Conservation (phyloP, 2,329 filamentous ascomycete genomes). For the Truncatella angustata region DNA sequence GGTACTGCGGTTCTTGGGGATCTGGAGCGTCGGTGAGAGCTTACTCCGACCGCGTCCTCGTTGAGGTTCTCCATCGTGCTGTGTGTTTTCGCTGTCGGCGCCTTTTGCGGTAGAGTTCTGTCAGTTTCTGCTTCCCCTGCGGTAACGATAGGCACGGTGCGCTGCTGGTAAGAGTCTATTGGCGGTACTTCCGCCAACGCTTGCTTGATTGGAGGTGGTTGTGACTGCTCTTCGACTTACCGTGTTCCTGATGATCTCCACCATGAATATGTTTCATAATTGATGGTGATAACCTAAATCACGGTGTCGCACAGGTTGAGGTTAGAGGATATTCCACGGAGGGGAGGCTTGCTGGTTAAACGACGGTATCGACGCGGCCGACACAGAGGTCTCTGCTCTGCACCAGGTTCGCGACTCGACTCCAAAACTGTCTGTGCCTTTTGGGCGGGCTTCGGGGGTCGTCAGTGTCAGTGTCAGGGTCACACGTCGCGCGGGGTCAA, state of each 20-base stretch:
- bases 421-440: slow-evolving; percentile 3
- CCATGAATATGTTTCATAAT: slow-evolving; percentile 46
- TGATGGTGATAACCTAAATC: slow-evolving; percentile 20
- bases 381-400: not conserved
- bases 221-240: slow-evolving; percentile 27
- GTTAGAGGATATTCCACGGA: not conserved
- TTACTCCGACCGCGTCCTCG: slow-evolving; percentile 36
- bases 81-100: slow-evolving; percentile 36
- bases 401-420: slow-evolving; percentile 2
- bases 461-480: not conserved
- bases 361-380: not conserved
- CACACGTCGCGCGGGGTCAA: slow-evolving; percentile 3
- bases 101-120: slow-evolving; percentile 25
- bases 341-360: not conserved
- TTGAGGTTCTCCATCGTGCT: slow-evolving; percentile 35
- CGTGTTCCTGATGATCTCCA: slow-evolving; percentile 37
- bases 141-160: not conserved
- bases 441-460: not conserved
- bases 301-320: slow-evolving; percentile 1
- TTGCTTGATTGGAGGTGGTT: not conserved
- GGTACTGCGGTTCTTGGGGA: slow-evolving; percentile 67
- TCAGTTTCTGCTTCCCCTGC: slow-evolving; percentile 7
- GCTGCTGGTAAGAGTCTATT: not conserved
- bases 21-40: slow-evolving; percentile 45
- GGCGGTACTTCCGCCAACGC: not conserved